Conservation (phyloP, 2,329 filamentous ascomycete genomes). For the Cladophialophora chaetospira region DNA sequence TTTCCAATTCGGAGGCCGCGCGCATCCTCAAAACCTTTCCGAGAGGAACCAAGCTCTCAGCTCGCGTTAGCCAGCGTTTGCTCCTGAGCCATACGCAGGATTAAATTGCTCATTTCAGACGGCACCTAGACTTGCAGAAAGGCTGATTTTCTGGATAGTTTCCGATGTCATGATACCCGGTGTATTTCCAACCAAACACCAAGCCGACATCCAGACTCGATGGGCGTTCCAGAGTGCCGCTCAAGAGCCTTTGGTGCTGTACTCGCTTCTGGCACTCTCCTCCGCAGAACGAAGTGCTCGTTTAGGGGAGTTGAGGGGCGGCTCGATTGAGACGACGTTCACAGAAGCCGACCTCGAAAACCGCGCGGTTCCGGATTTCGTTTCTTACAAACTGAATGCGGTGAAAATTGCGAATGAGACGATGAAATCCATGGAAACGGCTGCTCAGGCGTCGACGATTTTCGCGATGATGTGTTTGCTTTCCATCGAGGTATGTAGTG, state of each 20-base stretch:
- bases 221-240: constrained; percentile 22
- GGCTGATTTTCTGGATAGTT: constrained; percentile 7
- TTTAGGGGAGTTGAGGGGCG: constrained; percentile 13
- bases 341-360: constrained; percentile 22
- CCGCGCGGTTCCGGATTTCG: constrained; percentile 20
- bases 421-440: constrained; percentile 22
- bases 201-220: constrained; percentile 21
- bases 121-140: background rate
- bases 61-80: background rate
- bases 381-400: constrained; percentile 22
- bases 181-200: constrained; percentile 18
- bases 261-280: constrained; percentile 15
- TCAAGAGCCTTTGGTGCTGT: constrained; percentile 18
- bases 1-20: too few species aligned
- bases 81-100: too few species aligned
- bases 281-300: constrained; percentile 17
- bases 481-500: constrained; percentile 16
- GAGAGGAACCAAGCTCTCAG: background rate
- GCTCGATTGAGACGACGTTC: constrained; percentile 19
- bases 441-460: constrained; percentile 19
- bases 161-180: constrained; percentile 23
- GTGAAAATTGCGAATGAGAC: constrained; percentile 19
- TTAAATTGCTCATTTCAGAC: background rate
- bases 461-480: constrained; percentile 24
- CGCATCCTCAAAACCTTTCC: too few species aligned